Base-by-base conservation (phyloP, 176 grass and related monocot genomes). In the Carex myosuroides region DNA sequence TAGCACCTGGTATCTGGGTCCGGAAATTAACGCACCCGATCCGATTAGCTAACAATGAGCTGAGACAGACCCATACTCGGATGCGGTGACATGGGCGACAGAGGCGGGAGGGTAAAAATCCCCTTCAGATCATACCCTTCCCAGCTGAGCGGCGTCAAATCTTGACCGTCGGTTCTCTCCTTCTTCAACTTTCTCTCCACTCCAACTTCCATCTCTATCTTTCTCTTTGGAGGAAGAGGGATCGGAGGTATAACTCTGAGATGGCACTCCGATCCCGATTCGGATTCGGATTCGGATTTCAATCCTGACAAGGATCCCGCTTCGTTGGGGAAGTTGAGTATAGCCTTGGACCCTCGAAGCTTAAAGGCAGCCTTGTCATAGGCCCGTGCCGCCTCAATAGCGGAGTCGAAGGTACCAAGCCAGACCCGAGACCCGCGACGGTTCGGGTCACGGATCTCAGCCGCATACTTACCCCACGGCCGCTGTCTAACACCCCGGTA, bases 401-500 rank as follows among this genome's bases (percentile, higher is more conserved):
- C 81, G 5, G 70, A 59, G 58, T 85, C 58, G 37, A 78, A 77
- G 35, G 84, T 78, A 6, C 84, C 84, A 0, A 85, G 56, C 84
- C 84, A 85, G 42, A 83, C 60, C 12, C 84, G 71, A 63, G 66
- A 78, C 6, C 84, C 70, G 1, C 84, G 73, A 18, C 84, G 54
- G 57, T 64, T 75, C 11, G 70, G 84, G 20, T 75, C 58, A 2
- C 70, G 84, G 58, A 64, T 78, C 72, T 64, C 84, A 6, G 66
- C 68, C 10, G 69, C 66, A 10, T 53, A 64, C 88, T 99, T 99
- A 35, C 97, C 93, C 97, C 97, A 99, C 13, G 93, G 93, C n/a
- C 97, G 89, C 88, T 90, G 97, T 80, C 97, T 65, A 44, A 99
- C 97, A 0, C 97, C 97, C 0, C 91, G 37, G 88, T 94, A 99